Conservation (phyloP, 768 basidiomycete species). For the Thelephora aurantiotincta region DNA sequence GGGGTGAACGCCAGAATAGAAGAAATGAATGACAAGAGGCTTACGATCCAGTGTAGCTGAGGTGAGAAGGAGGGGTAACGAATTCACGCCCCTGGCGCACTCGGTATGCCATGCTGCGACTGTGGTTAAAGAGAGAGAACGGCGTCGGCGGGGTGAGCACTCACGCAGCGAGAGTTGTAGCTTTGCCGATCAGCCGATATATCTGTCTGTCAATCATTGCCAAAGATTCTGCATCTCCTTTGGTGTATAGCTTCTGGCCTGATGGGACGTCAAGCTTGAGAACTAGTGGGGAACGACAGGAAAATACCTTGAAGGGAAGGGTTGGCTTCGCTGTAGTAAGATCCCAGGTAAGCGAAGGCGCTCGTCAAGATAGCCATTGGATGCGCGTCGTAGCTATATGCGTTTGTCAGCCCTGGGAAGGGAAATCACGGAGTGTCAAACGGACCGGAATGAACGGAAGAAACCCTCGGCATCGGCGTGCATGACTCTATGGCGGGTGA, state of each 20-base stretch:
- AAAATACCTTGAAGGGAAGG: conserved; percentile 66
- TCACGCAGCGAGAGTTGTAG: conserved; percentile 76
- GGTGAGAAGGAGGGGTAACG: conserved; percentile 67
- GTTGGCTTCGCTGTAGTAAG: conserved; percentile 80
- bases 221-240: conserved; percentile 49
- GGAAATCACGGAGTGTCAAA: not conserved
- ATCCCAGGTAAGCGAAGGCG: conserved; percentile 79
- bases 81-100: conserved; percentile 84
- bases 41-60: conserved; percentile 76
- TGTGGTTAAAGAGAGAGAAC: not conserved
- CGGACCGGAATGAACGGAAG: conserved; percentile 28
- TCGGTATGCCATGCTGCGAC: conserved; percentile 75
- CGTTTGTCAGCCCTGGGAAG: not conserved
- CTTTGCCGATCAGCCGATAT: conserved; percentile 76
- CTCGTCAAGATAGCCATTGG: conserved; percentile 86
- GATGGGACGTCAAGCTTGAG: not conserved
- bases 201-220: conserved; percentile 88
- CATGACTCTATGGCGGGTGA: conserved; percentile 54
- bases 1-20: not conserved
- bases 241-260: conserved; percentile 73
- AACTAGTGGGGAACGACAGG: not conserved
- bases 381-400: conserved; percentile 72
- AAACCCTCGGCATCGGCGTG: conserved; percentile 27
- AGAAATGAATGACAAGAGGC: conserved; percentile 13
- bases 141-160: conserved; percentile 11